Evolutionary conservation across 169 alveolate genomes (phyloP).

Genomic region (Amoebophrya sp.): DNA sequence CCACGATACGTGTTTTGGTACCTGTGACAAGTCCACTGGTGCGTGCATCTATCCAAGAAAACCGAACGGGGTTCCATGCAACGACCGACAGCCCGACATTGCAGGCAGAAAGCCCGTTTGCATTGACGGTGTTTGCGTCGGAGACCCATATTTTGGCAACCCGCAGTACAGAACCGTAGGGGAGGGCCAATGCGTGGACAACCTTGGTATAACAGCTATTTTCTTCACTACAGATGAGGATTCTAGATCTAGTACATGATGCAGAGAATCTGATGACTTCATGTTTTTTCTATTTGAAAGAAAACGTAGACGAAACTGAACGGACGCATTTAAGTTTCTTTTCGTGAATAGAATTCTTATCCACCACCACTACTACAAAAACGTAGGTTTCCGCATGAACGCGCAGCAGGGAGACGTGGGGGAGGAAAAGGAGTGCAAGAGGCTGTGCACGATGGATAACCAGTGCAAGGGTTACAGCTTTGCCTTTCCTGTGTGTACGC

Average conservation of each 20-base stretch:
- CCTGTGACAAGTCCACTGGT: neutral
- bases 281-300: too few relatives aligned
- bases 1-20: neutral
- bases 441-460: neutral
- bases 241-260: too few relatives aligned
- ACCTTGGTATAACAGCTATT: neutral
- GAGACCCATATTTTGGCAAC: neutral
- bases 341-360: too few relatives aligned
- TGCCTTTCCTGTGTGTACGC: neutral
- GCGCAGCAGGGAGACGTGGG: conserved; percentile 25
- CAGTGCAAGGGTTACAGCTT: neutral
- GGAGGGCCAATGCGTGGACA: neutral
- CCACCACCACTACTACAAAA: too few relatives aligned
- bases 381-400: neutral
- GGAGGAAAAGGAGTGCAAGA: neutral
- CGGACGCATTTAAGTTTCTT: too few relatives aligned
- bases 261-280: too few relatives aligned
- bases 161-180: neutral
- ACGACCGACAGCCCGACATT: neutral
- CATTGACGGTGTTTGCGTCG: conserved; percentile 7
- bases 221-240: too few relatives aligned
- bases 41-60: neutral
- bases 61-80: neutral
- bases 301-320: too few relatives aligned
- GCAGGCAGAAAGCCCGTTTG: neutral